These are phyloP conservation scores for Lyophyllum shimeji DNA, from an alignment of 768 basidiomycete genomes.

Conservation along the genomic window DNA sequence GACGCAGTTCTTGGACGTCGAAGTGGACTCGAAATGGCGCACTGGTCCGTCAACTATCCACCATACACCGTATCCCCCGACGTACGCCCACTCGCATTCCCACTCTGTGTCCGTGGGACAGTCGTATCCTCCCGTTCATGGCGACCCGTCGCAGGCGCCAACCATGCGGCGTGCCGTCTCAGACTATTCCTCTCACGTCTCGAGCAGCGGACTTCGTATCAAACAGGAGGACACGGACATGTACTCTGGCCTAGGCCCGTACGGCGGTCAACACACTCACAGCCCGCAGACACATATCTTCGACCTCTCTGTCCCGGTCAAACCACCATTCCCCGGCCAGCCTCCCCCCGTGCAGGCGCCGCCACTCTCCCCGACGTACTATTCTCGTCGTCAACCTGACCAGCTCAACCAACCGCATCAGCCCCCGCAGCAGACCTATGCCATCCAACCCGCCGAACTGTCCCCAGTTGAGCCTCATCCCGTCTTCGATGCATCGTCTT, in stretches of 20 bases:
- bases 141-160: conserved; percentile 4
- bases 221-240: conserved; percentile 13
- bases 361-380: conserved; percentile 7
- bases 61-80: conserved; percentile 11
- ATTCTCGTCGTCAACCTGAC: not conserved
- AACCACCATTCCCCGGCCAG: not conserved
- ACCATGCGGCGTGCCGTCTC: conserved; percentile 5
- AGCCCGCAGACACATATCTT: conserved; percentile 15
- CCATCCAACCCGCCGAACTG: conserved; percentile 10
- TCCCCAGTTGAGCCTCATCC: conserved; percentile 6
- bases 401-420: conserved; percentile 2
- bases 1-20: conserved; percentile 20
- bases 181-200: not conserved
- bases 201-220: not conserved
- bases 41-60: conserved; percentile 15
- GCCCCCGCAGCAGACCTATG: not conserved
- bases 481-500: conserved; percentile 3
- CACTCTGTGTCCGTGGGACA: conserved; percentile 5
- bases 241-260: conserved; percentile 5
- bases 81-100: conserved; percentile 10
- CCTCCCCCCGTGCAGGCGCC: not conserved
- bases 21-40: conserved; percentile 25
- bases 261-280: conserved; percentile 2
- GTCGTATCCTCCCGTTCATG: not conserved
- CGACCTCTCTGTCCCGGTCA: conserved; percentile 11